phyloP scores from a whole-genome alignment of 495 filamentous ascomycete genomes.

The Lepraria neglecta region DNA sequence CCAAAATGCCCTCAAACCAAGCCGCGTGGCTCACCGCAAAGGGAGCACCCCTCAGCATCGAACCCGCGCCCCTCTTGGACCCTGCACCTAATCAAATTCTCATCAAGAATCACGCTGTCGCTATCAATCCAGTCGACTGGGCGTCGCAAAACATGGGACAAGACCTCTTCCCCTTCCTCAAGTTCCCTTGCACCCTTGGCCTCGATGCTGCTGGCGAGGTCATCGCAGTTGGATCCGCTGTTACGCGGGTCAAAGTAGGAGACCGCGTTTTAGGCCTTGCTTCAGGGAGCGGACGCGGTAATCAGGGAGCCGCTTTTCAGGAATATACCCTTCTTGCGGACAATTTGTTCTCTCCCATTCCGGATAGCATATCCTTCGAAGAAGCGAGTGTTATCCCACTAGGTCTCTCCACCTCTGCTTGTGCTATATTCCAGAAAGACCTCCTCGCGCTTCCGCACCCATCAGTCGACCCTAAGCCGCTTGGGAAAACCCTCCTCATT shows the following conservation, averaged over 20 bases:
- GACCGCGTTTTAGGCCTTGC: conserved; percentile 28
- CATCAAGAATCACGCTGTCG: conserved; percentile 38
- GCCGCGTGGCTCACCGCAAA: not conserved
- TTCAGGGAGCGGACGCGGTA: conserved; percentile 15
- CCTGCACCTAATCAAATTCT: conserved; percentile 30
- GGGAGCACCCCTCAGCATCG: not conserved
- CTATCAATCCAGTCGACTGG: conserved; percentile 48
- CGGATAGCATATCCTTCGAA: conserved; percentile 41
- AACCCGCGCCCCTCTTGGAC: not conserved
- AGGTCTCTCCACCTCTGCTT: conserved; percentile 48
- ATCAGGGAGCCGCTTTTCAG: conserved; percentile 40
- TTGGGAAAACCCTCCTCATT: conserved; percentile 44
- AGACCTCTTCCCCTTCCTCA: conserved; percentile 23
- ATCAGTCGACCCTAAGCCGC: conserved; percentile 27
- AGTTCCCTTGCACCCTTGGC: conserved; percentile 49
- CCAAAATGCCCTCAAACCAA: no score
- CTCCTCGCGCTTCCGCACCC: conserved; percentile 37
- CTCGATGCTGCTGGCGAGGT: conserved; percentile 50
- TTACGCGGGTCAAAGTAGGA: conserved; percentile 42
- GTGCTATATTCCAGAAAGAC: conserved; percentile 42
- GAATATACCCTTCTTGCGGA: conserved; percentile 38
- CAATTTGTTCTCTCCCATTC: conserved; percentile 40
- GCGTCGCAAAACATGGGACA: conserved; percentile 35
- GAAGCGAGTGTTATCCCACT: conserved; percentile 48
- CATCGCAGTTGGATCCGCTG: conserved; percentile 39